phyloP scores from a whole-genome alignment of 495 filamentous ascomycete genomes.

The Podospora australis region DNA sequence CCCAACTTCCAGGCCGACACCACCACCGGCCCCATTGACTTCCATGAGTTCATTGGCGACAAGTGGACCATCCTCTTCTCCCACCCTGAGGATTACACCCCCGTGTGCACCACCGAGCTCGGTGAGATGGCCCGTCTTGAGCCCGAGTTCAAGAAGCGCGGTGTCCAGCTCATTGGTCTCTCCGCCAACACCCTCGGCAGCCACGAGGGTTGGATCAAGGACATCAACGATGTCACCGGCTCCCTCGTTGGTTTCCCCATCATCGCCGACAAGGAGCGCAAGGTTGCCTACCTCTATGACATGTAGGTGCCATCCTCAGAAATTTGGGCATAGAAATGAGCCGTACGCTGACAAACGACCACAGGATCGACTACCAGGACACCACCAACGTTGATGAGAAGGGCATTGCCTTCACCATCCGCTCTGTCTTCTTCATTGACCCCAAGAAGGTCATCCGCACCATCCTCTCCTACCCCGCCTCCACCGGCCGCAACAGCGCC shows the following conservation, averaged over 20 bases:
- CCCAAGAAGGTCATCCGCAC: constrained; percentile 96
- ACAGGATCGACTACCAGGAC: constrained; percentile 71
- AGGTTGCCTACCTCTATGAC: constrained; percentile 88
- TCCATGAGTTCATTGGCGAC: constrained; percentile 94
- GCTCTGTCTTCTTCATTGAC: constrained; percentile 98
- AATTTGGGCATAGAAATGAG: too few species aligned
- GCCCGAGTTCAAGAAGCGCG: constrained; percentile 90
- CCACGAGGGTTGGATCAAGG: constrained; percentile 79
- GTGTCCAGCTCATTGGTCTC: constrained; percentile 92
- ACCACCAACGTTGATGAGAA: constrained; percentile 85
- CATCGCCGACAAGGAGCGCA: constrained; percentile 92
- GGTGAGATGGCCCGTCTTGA: constrained; percentile 94
- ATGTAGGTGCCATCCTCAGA: constrained; percentile 57
- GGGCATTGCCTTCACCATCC: constrained; percentile 97
- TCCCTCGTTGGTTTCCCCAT: constrained; percentile 86
- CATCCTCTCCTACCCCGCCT: constrained; percentile 94
- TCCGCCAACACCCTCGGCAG: constrained; percentile 70
- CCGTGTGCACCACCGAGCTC: constrained; percentile 97
- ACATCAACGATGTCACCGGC: constrained; percentile 88
- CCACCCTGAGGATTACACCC: constrained; percentile 90
- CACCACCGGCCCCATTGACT: constrained; percentile 85
- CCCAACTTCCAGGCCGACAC: constrained; percentile 93
- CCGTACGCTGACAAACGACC: neutral
- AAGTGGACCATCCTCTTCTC: constrained; percentile 96
- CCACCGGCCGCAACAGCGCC: constrained; percentile 92